Evolutionary conservation across 495 filamentous ascomycete species (phyloP), one percentile per base, ranked within the genome.

Genomic region (Jackrogersella minutella): DNA sequence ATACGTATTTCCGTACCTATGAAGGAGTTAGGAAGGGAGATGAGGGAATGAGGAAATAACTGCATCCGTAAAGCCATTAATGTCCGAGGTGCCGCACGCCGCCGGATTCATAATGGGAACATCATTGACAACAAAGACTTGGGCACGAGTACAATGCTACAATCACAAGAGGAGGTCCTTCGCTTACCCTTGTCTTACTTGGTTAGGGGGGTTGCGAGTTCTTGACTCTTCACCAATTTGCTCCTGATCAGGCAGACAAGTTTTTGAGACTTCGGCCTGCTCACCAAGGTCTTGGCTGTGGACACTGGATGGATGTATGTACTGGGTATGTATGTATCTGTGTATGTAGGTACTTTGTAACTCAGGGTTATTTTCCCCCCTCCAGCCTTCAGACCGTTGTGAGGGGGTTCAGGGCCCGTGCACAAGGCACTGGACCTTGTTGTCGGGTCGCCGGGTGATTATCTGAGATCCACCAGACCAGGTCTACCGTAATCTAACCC

Each of bases 391-490:
- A 5, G 34, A 3, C 34, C 34, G 49, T 7, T 10, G 31, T 36
- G 17, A n/a, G 9, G 49, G 49, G 31, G n/a, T n/a, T n/a, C n/a
- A n/a, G n/a, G 28, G 52, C 16, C 41, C 37, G 58, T 61, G 24
- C 41, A 46, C 55, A 56, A 31, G 30, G 41, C 57, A 54, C 28
- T 36, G 44, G 47, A 55, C 64, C 64, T 31, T 47, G 46, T 36
- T 11, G 46, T 62, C 64, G 53, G 64, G 52, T 62, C 53, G 52
- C 62, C 64, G 64, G 64, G 64, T 68, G 65, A 60, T 55, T 63
- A 62, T 54, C 59, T 54, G 26, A 63, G 58, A 68, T 68, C 65
- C 59, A 59, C 59, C 33, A 52, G 40, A 52, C 21, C 43, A 50
- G 50, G 41, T 19, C 22, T 64, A 68, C 63, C 63, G 64, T 6